Conservation (phyloP, 768 basidiomycete genomes). For the Dentipellis fragilis region DNA sequence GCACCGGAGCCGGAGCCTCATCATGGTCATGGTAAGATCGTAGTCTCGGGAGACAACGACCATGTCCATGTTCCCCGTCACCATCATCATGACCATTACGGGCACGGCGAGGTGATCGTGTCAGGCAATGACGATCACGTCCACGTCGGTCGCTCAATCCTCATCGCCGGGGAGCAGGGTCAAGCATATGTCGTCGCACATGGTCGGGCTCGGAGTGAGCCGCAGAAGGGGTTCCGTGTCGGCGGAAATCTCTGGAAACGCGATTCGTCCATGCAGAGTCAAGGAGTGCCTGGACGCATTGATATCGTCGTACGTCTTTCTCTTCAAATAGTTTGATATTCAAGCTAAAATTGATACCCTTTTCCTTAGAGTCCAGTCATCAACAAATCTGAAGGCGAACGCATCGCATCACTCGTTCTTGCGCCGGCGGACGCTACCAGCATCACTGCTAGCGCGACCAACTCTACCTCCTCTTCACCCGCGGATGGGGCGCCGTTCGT, state of each 20-base stretch:
- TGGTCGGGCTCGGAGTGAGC: not conserved
- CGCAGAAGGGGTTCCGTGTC: not conserved
- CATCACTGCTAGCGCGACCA: conserved; percentile 7
- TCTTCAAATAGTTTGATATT: conserved; percentile 2
- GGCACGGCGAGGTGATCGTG: conserved; percentile 12
- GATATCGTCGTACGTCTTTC: conserved; percentile 36
- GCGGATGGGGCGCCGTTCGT: conserved; percentile 14
- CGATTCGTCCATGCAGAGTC: not conserved
- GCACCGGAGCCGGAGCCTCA: not conserved
- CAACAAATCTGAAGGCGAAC: conserved; percentile 23
- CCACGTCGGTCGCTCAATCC: conserved; percentile 2
- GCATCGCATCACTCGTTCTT: conserved; percentile 33
- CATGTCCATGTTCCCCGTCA: conserved; percentile 6
- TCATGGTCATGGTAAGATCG: not conserved
- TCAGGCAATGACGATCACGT: conserved; percentile 18
- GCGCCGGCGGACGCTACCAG: conserved; percentile 15
- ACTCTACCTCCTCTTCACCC: not conserved
- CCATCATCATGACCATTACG: conserved; percentile 9
- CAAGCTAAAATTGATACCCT: not conserved
- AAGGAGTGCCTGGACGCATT: conserved; percentile 31
- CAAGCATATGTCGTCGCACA: conserved; percentile 6
- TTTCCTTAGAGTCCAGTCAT: conserved; percentile 23
- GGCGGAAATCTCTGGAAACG: not conserved
- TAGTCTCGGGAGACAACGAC: conserved; percentile 8
- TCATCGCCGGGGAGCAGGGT: conserved; percentile 13